Base-by-base conservation (phyloP, 2,329 filamentous ascomycete genomes). In the Epichloe sylvatica region DNA sequence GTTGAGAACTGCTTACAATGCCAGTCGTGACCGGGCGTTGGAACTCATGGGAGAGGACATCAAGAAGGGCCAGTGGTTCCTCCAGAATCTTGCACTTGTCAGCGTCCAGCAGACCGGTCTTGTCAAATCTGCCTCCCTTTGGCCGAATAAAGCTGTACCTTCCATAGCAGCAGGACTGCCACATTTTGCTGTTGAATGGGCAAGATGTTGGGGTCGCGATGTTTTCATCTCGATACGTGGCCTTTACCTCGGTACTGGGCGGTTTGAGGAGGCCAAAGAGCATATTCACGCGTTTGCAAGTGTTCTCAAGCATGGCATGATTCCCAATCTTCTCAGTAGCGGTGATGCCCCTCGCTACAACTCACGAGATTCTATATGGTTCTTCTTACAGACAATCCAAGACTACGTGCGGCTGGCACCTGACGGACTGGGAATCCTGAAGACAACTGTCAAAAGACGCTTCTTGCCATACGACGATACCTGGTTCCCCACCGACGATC, bases 221-320 rank as follows among this genome's bases (percentile, higher is more conserved):
- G 88, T 96, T 12, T 97, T 96, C 65, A 98, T 98, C 55, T 92
- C 92, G 13, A 78, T 95, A 39, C 84, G 92, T 46, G 92, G 92
- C 41, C 74, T 98, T n/a, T 87, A 86, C 57, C 78, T 98, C 36
- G 89, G 86, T 39, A 97, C 91, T 11, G 88, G 89, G 2, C 83
- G 92, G 8, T 95, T 85, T 59, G 79, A 77, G 2, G 90, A 96
- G 63, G 92, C 92, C 7, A 90, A 81, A 61, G 89, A 97, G 64
- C 94, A 98, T 61, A 95, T 98, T 51, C 72, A 88, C 52, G 91
- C 90, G 8, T 98, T 98, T 68, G 90, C 86, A 2, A 95, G 89
- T 63, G 90, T 98, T 11, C 71, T 98, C 57, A 98, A 98, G 72
- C 92, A 98, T 59, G 92, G 92, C 46, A 94, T 97, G 89, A 90